phyloP scores from a whole-genome alignment of 2,329 filamentous ascomycete species.

The Claviceps cyperi region DNA sequence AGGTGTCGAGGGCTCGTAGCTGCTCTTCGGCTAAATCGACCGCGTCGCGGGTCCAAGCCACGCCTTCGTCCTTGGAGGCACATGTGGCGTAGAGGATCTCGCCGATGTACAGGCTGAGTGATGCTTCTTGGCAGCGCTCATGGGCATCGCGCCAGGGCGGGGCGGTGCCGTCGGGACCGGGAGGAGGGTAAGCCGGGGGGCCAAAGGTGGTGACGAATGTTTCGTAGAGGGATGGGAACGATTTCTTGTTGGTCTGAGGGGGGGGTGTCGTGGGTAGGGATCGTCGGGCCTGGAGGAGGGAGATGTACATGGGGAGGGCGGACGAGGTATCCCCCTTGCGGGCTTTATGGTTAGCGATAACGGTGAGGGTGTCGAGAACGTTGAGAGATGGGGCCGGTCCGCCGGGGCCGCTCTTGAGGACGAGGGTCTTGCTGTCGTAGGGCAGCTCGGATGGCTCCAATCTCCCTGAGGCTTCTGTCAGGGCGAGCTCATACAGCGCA shows the following conservation, averaged over 20 bases:
- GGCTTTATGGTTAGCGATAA: slow-evolving; percentile 66
- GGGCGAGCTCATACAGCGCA: slow-evolving; percentile 59
- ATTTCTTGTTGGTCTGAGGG: slow-evolving; percentile 10
- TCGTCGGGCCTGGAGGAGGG: slow-evolving; percentile 65
- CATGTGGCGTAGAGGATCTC: slow-evolving; percentile 70
- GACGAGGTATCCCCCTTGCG: slow-evolving; percentile 47
- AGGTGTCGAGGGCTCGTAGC: slow-evolving; percentile 29
- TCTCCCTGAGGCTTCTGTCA: slow-evolving; percentile 56
- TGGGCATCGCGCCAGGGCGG: slow-evolving; percentile 48
- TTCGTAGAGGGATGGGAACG: slow-evolving; percentile 8
- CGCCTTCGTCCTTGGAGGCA: slow-evolving; percentile 46
- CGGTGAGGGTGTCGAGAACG: slow-evolving; percentile 59
- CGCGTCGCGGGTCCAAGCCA: slow-evolving; percentile 81
- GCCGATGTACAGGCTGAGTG: slow-evolving; percentile 77
- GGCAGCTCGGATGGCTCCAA: slow-evolving; percentile 24
- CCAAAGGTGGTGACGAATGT: slow-evolving; percentile 13
- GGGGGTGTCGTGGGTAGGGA: slow-evolving; percentile 30
- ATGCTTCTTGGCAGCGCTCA: slow-evolving; percentile 72
- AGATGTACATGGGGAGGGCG: slow-evolving; percentile 75
- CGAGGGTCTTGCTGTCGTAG: slow-evolving; percentile 47
- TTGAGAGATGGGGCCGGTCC: slow-evolving; percentile 52
- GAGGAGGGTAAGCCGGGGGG: slow-evolving; percentile 52
- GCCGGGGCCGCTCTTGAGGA: slow-evolving; percentile 38
- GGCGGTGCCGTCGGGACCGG: slow-evolving; percentile 54
- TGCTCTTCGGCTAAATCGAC: slow-evolving; percentile 67